Percentiles rank a stretch among this genome's conserved stretches.
These are phyloP conservation scores for Gremmenia infestans DNA, from an alignment of 2,329 filamentous ascomycete species.

Conservation along the genomic window DNA sequence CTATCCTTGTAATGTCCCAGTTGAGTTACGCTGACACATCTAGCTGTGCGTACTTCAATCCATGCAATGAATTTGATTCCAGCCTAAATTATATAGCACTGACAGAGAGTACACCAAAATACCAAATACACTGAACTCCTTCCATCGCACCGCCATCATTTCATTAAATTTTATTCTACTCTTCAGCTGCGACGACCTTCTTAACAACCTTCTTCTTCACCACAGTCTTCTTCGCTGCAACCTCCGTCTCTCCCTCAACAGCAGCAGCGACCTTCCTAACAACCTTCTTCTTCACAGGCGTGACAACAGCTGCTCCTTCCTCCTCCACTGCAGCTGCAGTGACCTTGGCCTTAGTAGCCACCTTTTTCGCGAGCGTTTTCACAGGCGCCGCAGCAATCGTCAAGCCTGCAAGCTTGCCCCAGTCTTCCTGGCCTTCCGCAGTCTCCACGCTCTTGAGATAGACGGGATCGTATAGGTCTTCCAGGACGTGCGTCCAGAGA, in stretches of 20 bases:
- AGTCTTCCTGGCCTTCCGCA: conserved; percentile 4
- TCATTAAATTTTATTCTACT: too few species aligned
- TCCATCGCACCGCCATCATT: too few species aligned
- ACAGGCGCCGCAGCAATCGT: neutral
- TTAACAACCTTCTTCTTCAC: neutral
- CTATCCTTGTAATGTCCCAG: too few species aligned
- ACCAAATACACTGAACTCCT: too few species aligned
- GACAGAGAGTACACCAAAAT: too few species aligned
- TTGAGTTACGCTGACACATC: too few species aligned
- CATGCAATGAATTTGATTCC: too few species aligned
- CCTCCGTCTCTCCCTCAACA: neutral
- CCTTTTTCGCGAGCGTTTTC: neutral
- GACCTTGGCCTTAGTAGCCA: neutral
- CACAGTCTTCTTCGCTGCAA: neutral
- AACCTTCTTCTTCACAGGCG: neutral
- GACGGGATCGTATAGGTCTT: conserved; percentile 3
- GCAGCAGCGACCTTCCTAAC: neutral
- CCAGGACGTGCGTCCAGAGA: conserved; percentile 4
- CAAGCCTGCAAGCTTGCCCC: neutral
- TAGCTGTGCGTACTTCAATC: too few species aligned
- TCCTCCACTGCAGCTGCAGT: neutral
- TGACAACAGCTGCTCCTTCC: neutral
- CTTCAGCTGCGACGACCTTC: neutral
- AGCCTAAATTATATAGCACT: too few species aligned
- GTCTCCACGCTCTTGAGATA: neutral